Evolutionary conservation across 805 yeast genomes (phyloP).

Genomic region (Saccharomyces cerevisiae): DNA sequence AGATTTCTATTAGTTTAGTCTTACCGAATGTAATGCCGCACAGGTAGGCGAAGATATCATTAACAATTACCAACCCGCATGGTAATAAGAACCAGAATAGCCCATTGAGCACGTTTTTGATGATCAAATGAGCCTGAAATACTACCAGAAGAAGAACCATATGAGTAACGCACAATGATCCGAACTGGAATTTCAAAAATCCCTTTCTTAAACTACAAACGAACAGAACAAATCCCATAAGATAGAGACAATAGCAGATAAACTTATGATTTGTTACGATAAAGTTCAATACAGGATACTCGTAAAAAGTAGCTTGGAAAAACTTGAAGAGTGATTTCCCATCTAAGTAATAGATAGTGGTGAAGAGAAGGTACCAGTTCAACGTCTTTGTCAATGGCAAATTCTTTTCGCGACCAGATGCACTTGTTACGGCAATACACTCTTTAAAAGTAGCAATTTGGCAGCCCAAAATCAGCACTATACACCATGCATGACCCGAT

Average conservation of each 20-base stretch:
- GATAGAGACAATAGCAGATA: conserved; percentile 73
- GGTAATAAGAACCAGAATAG: conserved; percentile 93
- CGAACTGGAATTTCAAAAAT: conserved; percentile 83
- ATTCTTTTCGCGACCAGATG: conserved; percentile 72
- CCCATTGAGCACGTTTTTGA: conserved; percentile 81
- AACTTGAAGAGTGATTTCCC: conserved; percentile 74
- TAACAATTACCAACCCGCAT: conserved; percentile 81
- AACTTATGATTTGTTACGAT: conserved; percentile 74
- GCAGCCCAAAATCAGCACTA: conserved; percentile 57
- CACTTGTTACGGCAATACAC: conserved; percentile 76
- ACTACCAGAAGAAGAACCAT: conserved; percentile 87
- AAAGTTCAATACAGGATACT: conserved; percentile 38
- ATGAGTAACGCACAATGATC: conserved; percentile 87
- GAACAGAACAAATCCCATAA: conserved; percentile 81
- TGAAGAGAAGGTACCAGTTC: conserved; percentile 84
- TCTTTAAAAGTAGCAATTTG: conserved; percentile 86
- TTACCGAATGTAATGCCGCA: conserved; percentile 96
- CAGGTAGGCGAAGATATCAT: conserved; percentile 91
- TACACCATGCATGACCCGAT: conserved; percentile 80
- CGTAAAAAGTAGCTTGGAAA: conserved; percentile 39
- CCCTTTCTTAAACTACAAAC: conserved; percentile 86
- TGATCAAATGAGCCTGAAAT: conserved; percentile 88
- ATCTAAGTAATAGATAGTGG: conserved; percentile 84
- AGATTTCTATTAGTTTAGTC: conserved; percentile 84
- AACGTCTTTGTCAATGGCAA: conserved; percentile 75